phyloP scores from a whole-genome alignment of 140 eudicot genomes.

The Senecio squalidus region DNA sequence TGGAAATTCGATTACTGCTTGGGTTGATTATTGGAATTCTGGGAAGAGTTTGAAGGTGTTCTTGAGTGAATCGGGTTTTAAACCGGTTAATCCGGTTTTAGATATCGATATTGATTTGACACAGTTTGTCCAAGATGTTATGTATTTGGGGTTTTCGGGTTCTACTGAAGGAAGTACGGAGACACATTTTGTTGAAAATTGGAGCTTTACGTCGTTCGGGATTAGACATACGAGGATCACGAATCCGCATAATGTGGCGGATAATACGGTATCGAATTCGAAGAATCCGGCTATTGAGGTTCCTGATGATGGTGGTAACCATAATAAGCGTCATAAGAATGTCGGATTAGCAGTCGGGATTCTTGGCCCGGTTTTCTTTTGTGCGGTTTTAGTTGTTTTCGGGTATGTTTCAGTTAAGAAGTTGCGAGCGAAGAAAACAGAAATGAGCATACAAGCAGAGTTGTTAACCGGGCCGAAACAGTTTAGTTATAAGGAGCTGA shows the following conservation, averaged over 20 bases:
- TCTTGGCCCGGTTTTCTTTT: slow-evolving; percentile 52
- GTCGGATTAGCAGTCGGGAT: slow-evolving; percentile 61
- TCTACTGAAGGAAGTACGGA: slow-evolving; percentile 90
- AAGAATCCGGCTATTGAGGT: slow-evolving; percentile 31
- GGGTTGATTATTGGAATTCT: slow-evolving; percentile 71
- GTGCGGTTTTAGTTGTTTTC: slow-evolving; percentile 41
- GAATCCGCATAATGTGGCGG: slow-evolving; percentile 67
- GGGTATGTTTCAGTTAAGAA: slow-evolving; percentile 53
- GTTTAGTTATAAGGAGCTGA: slow-evolving; percentile 61
- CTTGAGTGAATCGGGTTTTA: slow-evolving; percentile 46
- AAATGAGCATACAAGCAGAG: slow-evolving; percentile 47
- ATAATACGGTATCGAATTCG: slow-evolving; percentile 35
- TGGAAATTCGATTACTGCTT: slow-evolving; percentile 52
- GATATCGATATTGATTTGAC: slow-evolving; percentile 52
- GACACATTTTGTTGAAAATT: slow-evolving; percentile 47
- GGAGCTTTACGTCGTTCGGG: slow-evolving; percentile 62
- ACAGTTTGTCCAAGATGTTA: slow-evolving; percentile 36
- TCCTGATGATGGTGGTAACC: slow-evolving; percentile 10
- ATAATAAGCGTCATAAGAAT: slow-evolving; percentile 33
- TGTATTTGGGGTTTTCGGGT: slow-evolving; percentile 73
- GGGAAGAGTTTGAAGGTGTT: slow-evolving; percentile 50
- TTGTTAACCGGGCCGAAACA: slow-evolving; percentile 62
- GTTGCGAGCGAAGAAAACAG: slow-evolving; percentile 38
- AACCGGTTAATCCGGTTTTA: slow-evolving; percentile 50
- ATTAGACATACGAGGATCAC: slow-evolving; percentile 40